Percentiles rank a stretch among this genome's conserved stretches.
These are phyloP conservation scores for Metschnikowia henanensis DNA, from an alignment of 805 yeast species.

Conservation along the genomic window DNA sequence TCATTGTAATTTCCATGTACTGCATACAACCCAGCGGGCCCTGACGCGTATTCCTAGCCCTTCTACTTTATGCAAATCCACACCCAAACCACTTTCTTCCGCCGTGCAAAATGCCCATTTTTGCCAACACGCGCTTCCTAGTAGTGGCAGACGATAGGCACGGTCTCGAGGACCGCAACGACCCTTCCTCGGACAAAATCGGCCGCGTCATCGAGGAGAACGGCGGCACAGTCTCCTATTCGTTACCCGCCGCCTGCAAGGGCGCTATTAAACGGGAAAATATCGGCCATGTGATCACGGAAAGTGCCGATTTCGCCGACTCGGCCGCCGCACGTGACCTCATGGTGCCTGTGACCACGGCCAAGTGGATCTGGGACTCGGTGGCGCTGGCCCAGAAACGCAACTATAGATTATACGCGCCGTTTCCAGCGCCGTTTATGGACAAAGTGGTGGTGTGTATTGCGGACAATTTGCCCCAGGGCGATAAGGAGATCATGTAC, in stretches of 20 bases:
- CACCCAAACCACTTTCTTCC: not conserved
- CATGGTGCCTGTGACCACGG: constrained; percentile 66
- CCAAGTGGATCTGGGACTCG: constrained; percentile 60
- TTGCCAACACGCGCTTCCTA: constrained; percentile 10
- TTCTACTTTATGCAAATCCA: not conserved
- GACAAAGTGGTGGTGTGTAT: constrained; percentile 61
- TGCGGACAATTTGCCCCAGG: constrained; percentile 52
- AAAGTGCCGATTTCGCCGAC: constrained; percentile 51
- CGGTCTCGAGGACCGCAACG: not conserved
- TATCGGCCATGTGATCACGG: constrained; percentile 53
- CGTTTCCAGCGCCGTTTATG: constrained; percentile 67
- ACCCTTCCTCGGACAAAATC: not conserved
- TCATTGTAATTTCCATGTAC: no score
- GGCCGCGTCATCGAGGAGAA: constrained; percentile 7
- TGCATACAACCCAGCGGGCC: not conserved
- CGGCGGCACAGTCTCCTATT: constrained; percentile 11
- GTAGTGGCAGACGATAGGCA: constrained; percentile 2
- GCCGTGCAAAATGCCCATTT: constrained; percentile 3
- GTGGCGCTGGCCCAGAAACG: constrained; percentile 20
- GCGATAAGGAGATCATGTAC: constrained; percentile 65
- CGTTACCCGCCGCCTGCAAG: not conserved
- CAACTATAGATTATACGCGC: constrained; percentile 62
- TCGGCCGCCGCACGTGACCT: constrained; percentile 45
- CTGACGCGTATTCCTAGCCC: not conserved
- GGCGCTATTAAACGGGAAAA: constrained; percentile 3